Conservation (phyloP, 306 rosid species). For the Myrica gale region DNA sequence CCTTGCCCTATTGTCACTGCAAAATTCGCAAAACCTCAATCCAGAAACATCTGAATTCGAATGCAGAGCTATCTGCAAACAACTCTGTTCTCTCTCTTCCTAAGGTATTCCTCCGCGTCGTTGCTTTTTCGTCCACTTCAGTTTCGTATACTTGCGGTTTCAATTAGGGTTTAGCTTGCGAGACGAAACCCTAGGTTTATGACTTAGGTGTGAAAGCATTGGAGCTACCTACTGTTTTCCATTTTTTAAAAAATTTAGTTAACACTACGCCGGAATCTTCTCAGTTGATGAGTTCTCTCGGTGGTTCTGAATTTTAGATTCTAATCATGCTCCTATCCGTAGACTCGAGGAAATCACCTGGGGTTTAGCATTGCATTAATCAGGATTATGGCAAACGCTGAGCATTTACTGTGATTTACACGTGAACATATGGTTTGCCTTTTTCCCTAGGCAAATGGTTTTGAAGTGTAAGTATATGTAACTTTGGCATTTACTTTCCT, state of each 20-base stretch:
- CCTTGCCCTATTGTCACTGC: constrained; percentile 28
- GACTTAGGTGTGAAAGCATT: neutral
- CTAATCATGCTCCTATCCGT: neutral
- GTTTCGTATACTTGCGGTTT: neutral
- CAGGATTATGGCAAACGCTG: neutral
- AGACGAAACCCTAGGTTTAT: constrained; percentile 55
- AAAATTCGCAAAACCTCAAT: constrained; percentile 22
- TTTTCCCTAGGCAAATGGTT: neutral
- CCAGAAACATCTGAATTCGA: constrained; percentile 11
- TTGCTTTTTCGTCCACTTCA: neutral
- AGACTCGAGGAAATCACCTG: neutral
- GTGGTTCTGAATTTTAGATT: neutral
- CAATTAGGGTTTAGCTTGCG: constrained; percentile 38
- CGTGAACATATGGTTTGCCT: neutral
- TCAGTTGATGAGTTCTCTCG: neutral
- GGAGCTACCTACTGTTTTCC: neutral
- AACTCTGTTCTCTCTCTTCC: constrained; percentile 20
- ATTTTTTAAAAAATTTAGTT: neutral
- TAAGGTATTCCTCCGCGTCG: constrained; percentile 32
- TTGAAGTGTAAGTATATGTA: neutral
- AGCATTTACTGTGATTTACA: neutral
- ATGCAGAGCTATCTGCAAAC: constrained; percentile 26
- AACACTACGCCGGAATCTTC: neutral
- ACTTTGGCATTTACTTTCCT: neutral
- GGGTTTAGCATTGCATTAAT: neutral